These are phyloP conservation scores for Ustilago curta DNA, from an alignment of 1,284 basidiomycete genomes.

Conservation along the genomic window DNA sequence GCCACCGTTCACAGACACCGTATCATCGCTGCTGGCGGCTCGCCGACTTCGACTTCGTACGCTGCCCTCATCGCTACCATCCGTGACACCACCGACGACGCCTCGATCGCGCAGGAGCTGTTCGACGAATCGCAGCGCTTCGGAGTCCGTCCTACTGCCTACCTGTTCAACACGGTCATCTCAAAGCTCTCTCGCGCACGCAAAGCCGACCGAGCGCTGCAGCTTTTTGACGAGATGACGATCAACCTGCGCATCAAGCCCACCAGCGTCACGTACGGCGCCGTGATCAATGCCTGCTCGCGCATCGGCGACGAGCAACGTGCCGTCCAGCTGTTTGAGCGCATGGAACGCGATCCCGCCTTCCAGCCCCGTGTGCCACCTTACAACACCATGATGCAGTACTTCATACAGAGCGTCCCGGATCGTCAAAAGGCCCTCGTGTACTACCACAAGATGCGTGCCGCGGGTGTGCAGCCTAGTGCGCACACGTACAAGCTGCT, in stretches of 20 bases:
- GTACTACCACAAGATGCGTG: conserved; percentile 80
- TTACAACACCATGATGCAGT: conserved; percentile 98
- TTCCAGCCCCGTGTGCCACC: conserved; percentile 92
- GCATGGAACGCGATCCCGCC: conserved; percentile 81
- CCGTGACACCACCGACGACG: conserved; percentile 68
- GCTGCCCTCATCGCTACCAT: conserved; percentile 66
- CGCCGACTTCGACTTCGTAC: conserved; percentile 61
- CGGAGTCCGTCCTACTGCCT: conserved; percentile 60
- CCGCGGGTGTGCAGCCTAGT: conserved; percentile 74
- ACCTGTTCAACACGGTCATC: conserved; percentile 68
- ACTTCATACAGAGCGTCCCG: conserved; percentile 89
- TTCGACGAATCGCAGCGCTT: conserved; percentile 67
- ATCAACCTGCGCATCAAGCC: conserved; percentile 73
- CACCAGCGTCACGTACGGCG: conserved; percentile 92
- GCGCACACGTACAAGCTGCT: conserved; percentile 75
- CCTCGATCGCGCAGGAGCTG: conserved; percentile 65
- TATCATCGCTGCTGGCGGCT: conserved; percentile 60
- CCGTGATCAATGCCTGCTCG: conserved; percentile 83
- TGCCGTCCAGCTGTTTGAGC: conserved; percentile 84
- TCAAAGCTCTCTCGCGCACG: conserved; percentile 68
- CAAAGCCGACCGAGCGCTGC: conserved; percentile 64
- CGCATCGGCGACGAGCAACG: conserved; percentile 88
- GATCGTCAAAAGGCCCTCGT: conserved; percentile 75
- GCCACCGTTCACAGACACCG: conserved; percentile 60
- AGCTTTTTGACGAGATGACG: conserved; percentile 65